A percentile compares a stretch with the other conserved stretches of the same genome.
Conservation (phyloP, 768 basidiomycete genomes). For the Cystobasidiopsis lactophilus region DNA sequence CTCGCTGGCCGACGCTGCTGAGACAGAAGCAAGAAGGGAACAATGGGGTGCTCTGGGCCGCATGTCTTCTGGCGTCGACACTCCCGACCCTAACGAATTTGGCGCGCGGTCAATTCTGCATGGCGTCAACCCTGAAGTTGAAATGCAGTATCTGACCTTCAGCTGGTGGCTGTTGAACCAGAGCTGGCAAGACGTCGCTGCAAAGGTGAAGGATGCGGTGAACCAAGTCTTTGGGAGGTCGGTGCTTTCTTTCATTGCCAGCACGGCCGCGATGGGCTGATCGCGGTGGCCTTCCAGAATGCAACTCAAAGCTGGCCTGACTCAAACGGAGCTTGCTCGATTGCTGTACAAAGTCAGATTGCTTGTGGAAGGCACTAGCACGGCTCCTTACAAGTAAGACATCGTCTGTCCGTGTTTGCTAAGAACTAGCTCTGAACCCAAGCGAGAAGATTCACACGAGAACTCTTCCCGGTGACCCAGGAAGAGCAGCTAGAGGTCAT, state of each 20-base stretch:
- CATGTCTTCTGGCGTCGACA: slow-evolving; percentile 1
- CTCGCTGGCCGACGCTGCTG: slow-evolving; percentile 28
- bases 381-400: slow-evolving; percentile 33
- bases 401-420: too few species aligned
- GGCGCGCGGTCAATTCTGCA: slow-evolving; percentile 14
- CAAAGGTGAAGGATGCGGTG: slow-evolving; percentile 48
- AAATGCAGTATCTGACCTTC: slow-evolving; percentile 58
- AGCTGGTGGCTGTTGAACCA: slow-evolving; percentile 86
- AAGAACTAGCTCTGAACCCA: too few species aligned
- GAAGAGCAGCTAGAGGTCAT: slow-evolving; percentile 1
- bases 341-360: slow-evolving; percentile 51
- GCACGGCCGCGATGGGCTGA: neutral
- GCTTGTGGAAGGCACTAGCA: slow-evolving; percentile 41
- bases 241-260: slow-evolving; percentile 19
- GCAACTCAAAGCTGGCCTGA: slow-evolving; percentile 58
- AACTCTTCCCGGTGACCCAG: neutral
- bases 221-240: slow-evolving; percentile 69
- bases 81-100: neutral
- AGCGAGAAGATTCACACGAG: neutral
- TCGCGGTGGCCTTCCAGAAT: slow-evolving; percentile 37
- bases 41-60: neutral
- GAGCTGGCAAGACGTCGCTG: slow-evolving; percentile 67
- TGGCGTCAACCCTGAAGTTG: slow-evolving; percentile 28
- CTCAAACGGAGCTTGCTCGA: slow-evolving; percentile 42
- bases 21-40: neutral